These are phyloP conservation scores for Nepenthes gracilis DNA, from an alignment of 148 eudicot genomes.

Conservation along the genomic window DNA sequence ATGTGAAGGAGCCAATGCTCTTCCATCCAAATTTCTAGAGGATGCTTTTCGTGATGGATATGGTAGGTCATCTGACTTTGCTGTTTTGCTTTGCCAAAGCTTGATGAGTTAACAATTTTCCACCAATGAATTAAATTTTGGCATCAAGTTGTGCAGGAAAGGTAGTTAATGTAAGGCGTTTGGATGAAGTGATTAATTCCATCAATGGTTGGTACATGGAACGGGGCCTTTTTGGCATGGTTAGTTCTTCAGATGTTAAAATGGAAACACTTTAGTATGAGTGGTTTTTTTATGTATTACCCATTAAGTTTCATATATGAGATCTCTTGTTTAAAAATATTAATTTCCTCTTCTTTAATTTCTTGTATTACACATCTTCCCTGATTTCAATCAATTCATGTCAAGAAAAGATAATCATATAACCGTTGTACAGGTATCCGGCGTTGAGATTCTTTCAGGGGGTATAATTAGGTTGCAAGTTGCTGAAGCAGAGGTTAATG, in stretches of 20 bases:
- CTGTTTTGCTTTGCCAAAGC: conserved; percentile 5
- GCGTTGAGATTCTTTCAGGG: conserved; percentile 90
- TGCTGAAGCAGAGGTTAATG: conserved; percentile 96
- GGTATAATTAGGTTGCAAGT: conserved; percentile 86
- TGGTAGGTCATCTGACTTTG: conserved; percentile 35
- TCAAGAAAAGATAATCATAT: background rate
- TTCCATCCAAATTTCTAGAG: conserved; percentile 84
- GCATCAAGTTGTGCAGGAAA: conserved; percentile 92
- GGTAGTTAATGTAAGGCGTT: conserved; percentile 78
- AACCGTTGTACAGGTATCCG: conserved; percentile 59
- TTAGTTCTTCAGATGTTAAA: conserved; percentile 20
- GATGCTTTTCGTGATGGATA: conserved; percentile 94
- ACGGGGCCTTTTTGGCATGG: conserved; percentile 98
- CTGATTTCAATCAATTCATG: no score
- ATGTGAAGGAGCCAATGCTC: conserved; percentile 99
- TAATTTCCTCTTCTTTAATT: no score
- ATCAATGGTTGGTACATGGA: conserved; percentile 98
- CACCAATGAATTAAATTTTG: conserved; percentile 21
- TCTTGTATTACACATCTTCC: background rate
- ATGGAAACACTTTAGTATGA: background rate
- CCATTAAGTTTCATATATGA: background rate
- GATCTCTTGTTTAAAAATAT: no score
- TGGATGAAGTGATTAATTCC: conserved; percentile 87
- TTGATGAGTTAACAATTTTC: conserved; percentile 18
- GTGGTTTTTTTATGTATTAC: background rate